phyloP scores from a whole-genome alignment of 202 grass and related monocot genomes.

The Zoysia matrella region DNA sequence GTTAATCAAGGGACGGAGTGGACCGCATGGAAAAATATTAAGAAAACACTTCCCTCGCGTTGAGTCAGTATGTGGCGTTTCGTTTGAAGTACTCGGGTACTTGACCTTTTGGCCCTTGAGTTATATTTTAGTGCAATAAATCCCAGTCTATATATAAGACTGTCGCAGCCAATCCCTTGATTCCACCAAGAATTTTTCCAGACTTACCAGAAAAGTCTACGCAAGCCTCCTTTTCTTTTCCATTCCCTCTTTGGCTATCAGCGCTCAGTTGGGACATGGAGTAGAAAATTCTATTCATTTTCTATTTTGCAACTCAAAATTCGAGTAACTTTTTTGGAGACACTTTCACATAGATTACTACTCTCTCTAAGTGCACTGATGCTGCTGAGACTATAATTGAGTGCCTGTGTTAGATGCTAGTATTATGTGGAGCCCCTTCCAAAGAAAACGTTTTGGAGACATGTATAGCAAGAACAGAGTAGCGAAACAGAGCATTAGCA shows the following conservation, averaged over 20 bases:
- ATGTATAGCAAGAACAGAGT: too few species aligned
- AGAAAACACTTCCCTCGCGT: conserved; percentile 12
- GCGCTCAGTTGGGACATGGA: too few species aligned
- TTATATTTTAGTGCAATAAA: conserved; percentile 16
- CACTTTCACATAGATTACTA: neutral
- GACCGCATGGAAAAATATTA: neutral
- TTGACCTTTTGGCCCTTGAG: conserved; percentile 40
- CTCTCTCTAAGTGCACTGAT: neutral
- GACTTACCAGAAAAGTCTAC: neutral
- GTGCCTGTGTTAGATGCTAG: neutral
- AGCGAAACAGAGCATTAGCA: too few species aligned
- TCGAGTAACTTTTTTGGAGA: neutral
- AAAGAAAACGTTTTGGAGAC: neutral
- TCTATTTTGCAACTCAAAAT: neutral
- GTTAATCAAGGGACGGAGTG: neutral
- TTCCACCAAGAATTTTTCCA: neutral
- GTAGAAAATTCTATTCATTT: neutral
- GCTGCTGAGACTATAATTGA: neutral
- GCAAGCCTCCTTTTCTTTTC: neutral
- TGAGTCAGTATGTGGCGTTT: neutral
- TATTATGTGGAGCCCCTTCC: neutral
- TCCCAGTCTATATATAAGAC: neutral
- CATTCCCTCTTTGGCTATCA: neutral
- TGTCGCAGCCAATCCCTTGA: too few species aligned
- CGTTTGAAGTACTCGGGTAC: neutral